Evolutionary conservation across 441 rosid species (phyloP).

Genomic region (Erodium trifolium): DNA sequence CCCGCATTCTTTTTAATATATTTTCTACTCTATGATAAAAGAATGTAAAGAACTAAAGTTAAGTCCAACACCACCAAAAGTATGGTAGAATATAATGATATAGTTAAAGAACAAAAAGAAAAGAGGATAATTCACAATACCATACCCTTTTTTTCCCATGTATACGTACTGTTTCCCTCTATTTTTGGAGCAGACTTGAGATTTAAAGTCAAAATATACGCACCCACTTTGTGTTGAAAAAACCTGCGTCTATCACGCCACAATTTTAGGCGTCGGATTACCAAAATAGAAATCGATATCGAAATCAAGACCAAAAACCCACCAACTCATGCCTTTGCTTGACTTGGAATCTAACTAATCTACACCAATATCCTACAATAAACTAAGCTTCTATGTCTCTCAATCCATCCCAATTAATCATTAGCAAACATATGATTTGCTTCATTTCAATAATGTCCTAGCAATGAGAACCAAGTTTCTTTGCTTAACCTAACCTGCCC

Average conservation of each 20-base stretch:
- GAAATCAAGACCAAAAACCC: not conserved
- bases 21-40: no score
- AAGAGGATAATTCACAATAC: not conserved
- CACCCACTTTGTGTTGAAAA: not conserved
- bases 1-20: no score
- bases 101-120: not conserved
- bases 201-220: constrained; percentile 12
- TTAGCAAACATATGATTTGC: no score
- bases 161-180: not conserved
- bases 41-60: no score
- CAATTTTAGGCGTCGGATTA: not conserved
- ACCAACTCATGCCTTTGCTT: not conserved
- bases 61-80: no score
- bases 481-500: not conserved
- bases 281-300: not conserved
- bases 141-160: no score
- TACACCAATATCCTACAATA: not conserved
- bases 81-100: no score
- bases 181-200: constrained; percentile 7
- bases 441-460: not conserved
- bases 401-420: not conserved
- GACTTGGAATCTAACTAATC: not conserved
- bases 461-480: not conserved
- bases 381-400: not conserved
- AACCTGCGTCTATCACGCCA: not conserved